Evolutionary conservation across 441 rosid species (phyloP).

Genomic region (Erysimum cheiri): DNA sequence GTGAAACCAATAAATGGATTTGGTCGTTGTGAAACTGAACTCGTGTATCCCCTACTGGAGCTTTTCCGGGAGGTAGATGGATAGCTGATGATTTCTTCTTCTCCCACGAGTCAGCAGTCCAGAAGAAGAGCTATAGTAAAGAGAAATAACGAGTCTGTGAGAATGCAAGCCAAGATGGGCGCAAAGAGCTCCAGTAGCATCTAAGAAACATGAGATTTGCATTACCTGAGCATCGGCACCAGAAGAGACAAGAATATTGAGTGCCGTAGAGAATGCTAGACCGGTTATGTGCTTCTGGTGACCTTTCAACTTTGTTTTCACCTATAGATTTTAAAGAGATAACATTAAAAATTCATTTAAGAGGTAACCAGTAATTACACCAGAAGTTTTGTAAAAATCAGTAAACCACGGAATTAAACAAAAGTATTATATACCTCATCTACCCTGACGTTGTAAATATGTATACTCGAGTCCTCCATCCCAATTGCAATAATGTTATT

Average conservation of each 20-base stretch:
- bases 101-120: conserved; percentile 84
- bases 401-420: not conserved
- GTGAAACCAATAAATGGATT: conserved; percentile 66
- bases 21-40: conserved; percentile 83
- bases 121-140: conserved; percentile 59
- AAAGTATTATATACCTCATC: conserved; percentile 67
- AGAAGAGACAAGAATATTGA: conserved; percentile 73
- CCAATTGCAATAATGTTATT: conserved; percentile 90
- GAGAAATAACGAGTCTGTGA: not conserved
- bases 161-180: not conserved
- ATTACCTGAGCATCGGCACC: conserved; percentile 87
- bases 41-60: conserved; percentile 67
- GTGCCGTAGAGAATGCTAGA: conserved; percentile 68
- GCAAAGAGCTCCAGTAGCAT: not conserved
- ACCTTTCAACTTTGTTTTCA: conserved; percentile 81
- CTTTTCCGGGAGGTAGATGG: conserved; percentile 63
- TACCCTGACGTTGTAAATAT: conserved; percentile 83
- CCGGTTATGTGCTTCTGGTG: conserved; percentile 80
- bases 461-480: conserved; percentile 85
- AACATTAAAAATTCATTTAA: conserved; percentile 4
- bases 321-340: conserved; percentile 46
- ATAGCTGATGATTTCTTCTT: conserved; percentile 67
- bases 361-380: not conserved
- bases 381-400: not conserved
- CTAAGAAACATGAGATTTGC: not conserved